Conservation (phyloP, 192 early-diverging fungal species). For the Jimgerdemannia flammicorona region DNA sequence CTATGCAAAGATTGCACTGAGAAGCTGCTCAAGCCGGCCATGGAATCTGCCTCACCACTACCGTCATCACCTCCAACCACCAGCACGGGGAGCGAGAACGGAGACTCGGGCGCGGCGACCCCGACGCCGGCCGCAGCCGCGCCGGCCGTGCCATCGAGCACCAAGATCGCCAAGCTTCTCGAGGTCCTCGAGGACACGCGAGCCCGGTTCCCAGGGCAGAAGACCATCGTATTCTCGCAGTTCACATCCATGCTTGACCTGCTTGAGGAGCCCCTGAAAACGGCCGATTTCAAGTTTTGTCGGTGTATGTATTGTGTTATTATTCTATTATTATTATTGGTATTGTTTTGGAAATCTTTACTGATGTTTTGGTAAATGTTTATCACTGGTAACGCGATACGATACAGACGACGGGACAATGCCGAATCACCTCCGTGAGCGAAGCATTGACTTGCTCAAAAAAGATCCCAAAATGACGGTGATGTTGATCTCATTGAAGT, state of each 20-base stretch:
- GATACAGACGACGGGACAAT: slow-evolving; percentile 28
- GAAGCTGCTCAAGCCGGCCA: not conserved
- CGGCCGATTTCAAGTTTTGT: slow-evolving; percentile 34
- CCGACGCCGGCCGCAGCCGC: not conserved
- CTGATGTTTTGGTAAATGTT: too few relatives aligned
- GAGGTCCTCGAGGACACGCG: slow-evolving; percentile 41
- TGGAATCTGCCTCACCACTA: not conserved
- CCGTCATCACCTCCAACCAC: not conserved
- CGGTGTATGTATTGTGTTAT: slow-evolving; percentile 23
- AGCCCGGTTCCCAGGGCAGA: slow-evolving; percentile 40
- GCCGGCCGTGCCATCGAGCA: slow-evolving; percentile 1
- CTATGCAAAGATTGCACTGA: not conserved
- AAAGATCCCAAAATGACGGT: slow-evolving; percentile 52
- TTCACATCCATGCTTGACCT: slow-evolving; percentile 48
- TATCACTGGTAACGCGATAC: not conserved
- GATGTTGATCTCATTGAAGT: slow-evolving; percentile 54
- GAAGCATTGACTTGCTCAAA: slow-evolving; percentile 59
- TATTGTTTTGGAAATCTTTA: not conserved
- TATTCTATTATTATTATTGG: not conserved
- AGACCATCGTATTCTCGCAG: slow-evolving; percentile 61
- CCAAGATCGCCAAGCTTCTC: slow-evolving; percentile 43
- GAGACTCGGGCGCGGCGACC: not conserved
- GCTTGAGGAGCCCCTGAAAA: slow-evolving; percentile 40
- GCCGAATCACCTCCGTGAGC: slow-evolving; percentile 46
- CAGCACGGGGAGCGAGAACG: not conserved